phyloP scores from a whole-genome alignment of 768 basidiomycete species.

The Lactifluus rugatus region DNA sequence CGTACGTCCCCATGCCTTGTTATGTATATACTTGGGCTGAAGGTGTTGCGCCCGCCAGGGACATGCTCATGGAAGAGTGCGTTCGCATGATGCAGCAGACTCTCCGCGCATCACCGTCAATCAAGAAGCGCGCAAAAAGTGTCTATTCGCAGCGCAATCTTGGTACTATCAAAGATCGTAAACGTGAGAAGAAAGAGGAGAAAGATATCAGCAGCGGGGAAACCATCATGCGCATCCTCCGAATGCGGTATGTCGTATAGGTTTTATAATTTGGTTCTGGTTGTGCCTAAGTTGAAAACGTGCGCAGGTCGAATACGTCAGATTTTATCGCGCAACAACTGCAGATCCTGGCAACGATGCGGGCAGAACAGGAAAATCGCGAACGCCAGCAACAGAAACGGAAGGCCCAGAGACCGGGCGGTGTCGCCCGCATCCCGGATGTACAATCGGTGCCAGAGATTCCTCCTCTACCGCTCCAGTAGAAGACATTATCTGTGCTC shows the following conservation, averaged over 20 bases:
- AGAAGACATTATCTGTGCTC: background rate
- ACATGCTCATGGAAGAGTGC: constrained; percentile 87
- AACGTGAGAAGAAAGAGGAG: constrained; percentile 83
- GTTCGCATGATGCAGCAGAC: constrained; percentile 91
- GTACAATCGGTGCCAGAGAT: constrained; percentile 26
- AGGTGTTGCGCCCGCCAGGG: constrained; percentile 34
- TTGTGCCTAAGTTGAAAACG: background rate
- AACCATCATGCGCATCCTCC: constrained; percentile 86
- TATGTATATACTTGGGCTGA: constrained; percentile 6
- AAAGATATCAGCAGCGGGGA: constrained; percentile 69
- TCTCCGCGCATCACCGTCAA: constrained; percentile 58
- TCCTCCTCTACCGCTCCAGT: constrained; percentile 8
- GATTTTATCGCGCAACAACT: constrained; percentile 87
- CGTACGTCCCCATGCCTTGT: constrained; percentile 39
- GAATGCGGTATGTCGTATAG: constrained; percentile 68
- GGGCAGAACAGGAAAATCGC: constrained; percentile 72
- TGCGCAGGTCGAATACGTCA: constrained; percentile 56
- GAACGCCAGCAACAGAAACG: constrained; percentile 50
- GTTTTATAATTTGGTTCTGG: background rate
- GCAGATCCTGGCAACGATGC: constrained; percentile 72
- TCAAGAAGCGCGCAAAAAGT: constrained; percentile 87
- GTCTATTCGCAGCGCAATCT: constrained; percentile 89
- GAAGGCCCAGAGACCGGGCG: constrained; percentile 45
- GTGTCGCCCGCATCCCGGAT: constrained; percentile 22
- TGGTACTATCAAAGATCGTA: constrained; percentile 90